phyloP scores from a whole-genome alignment of 2,329 filamentous ascomycete species.

The Graphilbum ipis-grandicollis region DNA sequence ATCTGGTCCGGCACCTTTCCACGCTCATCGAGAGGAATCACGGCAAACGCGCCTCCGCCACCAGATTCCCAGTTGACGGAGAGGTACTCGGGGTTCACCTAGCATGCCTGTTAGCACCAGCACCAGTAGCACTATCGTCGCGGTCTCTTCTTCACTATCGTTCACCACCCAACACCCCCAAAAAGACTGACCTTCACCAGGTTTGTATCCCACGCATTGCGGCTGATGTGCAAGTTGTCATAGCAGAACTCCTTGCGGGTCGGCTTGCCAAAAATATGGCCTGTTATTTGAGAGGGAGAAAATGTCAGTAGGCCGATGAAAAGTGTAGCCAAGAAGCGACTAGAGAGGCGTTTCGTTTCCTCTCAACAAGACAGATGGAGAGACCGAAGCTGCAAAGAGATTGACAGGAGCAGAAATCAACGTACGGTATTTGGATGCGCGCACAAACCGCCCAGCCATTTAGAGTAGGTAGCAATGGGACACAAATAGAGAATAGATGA shows the following conservation, averaged over 20 bases:
- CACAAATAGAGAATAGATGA: slow-evolving; percentile 7
- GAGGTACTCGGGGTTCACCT: slow-evolving; percentile 92
- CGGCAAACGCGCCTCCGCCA: slow-evolving; percentile 90
- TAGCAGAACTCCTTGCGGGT: slow-evolving; percentile 97
- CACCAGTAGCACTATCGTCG: too few species aligned
- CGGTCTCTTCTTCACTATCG: background rate
- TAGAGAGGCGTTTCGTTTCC: too few species aligned
- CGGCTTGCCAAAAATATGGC: slow-evolving; percentile 93
- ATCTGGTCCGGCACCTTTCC: slow-evolving; percentile 86
- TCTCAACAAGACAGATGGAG: background rate
- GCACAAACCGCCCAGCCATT: slow-evolving; percentile 50
- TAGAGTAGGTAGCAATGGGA: background rate
- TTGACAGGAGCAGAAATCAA: background rate
- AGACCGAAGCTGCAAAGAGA: background rate
- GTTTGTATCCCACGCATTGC: slow-evolving; percentile 99
- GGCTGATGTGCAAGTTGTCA: slow-evolving; percentile 91
- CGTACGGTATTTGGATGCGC: slow-evolving; percentile 53
- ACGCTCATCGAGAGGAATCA: slow-evolving; percentile 77
- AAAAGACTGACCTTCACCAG: slow-evolving; percentile 62
- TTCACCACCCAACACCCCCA: background rate
- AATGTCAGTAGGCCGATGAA: background rate
- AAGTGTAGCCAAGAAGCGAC: too few species aligned
- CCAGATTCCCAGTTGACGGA: slow-evolving; percentile 97
- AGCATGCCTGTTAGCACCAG: too few species aligned
- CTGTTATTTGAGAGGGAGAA: slow-evolving; percentile 25